phyloP scores from a whole-genome alignment of 2,329 filamentous ascomycete species.

The Penicillium sp. region DNA sequence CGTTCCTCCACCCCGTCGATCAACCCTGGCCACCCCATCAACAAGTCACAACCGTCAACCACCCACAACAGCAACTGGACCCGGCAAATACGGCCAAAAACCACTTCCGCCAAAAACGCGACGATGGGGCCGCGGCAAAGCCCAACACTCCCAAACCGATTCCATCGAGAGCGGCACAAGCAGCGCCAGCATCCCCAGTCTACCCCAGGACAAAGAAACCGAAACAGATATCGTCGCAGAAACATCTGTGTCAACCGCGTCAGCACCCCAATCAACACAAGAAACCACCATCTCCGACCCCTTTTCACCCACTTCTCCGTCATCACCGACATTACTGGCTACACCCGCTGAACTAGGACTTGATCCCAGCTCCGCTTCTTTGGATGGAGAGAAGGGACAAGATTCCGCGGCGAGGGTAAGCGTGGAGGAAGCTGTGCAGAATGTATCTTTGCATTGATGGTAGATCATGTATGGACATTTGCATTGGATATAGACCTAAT shows the following conservation, averaged over 20 bases:
- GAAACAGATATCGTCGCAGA: constrained; percentile 10
- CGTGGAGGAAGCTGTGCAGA: constrained; percentile 34
- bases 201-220: constrained; percentile 3
- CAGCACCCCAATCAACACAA: neutral
- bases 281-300: constrained; percentile 10
- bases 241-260: constrained; percentile 1
- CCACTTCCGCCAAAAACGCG: constrained; percentile 40
- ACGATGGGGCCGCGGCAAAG: constrained; percentile 34
- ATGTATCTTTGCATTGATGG: constrained; percentile 24
- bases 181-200: constrained; percentile 1
- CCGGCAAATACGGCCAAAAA: constrained; percentile 28
- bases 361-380: neutral
- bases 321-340: constrained; percentile 15
- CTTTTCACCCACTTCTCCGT: constrained; percentile 21
- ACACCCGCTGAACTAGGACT: constrained; percentile 9
- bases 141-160: constrained; percentile 22
- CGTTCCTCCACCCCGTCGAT: constrained; percentile 39
- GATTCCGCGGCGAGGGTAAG: too few relatives aligned
- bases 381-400: too few relatives aligned
- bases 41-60: constrained; percentile 24
- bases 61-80: neutral
- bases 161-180: constrained; percentile 20
- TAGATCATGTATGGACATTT: constrained; percentile 1
- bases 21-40: constrained; percentile 25
- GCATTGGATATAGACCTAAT: neutral